Conservation (phyloP, 306 rosid genomes). For the Heteromeles arbutifolia region DNA sequence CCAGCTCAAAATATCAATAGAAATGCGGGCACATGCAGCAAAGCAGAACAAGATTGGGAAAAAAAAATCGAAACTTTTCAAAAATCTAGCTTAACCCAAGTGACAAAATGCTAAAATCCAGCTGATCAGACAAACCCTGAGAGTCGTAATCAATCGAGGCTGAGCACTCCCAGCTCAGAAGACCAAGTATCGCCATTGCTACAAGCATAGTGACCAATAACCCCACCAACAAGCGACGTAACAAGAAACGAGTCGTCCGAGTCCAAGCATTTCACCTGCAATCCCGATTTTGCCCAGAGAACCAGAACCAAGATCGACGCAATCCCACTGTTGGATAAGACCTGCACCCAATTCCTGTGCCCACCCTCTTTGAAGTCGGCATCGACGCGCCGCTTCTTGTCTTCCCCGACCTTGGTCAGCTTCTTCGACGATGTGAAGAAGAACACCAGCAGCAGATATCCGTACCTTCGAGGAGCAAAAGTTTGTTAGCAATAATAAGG, state of each 20-base stretch:
- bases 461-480: constrained; percentile 35
- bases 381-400: constrained; percentile 60
- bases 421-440: constrained; percentile 67
- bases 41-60: background rate
- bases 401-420: constrained; percentile 76
- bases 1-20: background rate
- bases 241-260: constrained; percentile 54
- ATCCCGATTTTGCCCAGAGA: constrained; percentile 45
- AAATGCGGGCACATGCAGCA: background rate
- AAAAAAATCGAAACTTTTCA: background rate
- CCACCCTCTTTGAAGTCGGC: constrained; percentile 86
- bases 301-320: constrained; percentile 56
- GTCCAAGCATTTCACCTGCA: constrained; percentile 62
- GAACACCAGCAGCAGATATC: constrained; percentile 72
- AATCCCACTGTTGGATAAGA: constrained; percentile 66
- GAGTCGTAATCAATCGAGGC: constrained; percentile 78
- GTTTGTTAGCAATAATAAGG: background rate
- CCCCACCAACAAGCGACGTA: constrained; percentile 74
- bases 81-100: background rate
- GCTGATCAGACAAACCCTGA: constrained; percentile 43
- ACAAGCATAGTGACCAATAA: constrained; percentile 84
- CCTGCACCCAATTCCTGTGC: constrained; percentile 94
- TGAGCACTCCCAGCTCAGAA: constrained; percentile 87
- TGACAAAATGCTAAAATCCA: background rate
- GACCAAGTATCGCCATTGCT: constrained; percentile 99